phyloP scores from a whole-genome alignment of 176 grass and related monocot genomes.

The Neostapfia colusana region DNA sequence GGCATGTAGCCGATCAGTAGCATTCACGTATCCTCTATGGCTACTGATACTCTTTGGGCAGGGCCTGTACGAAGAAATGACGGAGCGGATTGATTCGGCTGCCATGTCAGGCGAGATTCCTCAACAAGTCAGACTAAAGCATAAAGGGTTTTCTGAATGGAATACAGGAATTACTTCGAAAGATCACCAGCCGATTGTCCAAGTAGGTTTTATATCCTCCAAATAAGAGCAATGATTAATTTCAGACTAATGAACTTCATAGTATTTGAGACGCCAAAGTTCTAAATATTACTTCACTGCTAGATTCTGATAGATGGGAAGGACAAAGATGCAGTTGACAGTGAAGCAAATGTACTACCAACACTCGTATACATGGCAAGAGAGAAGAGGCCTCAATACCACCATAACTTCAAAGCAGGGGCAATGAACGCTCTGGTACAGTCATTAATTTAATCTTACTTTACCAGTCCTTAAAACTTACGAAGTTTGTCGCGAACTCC shows the following conservation, averaged over 20 bases:
- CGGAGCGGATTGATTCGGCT: constrained; percentile 40
- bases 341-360: constrained; percentile 47
- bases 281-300: constrained; percentile 7
- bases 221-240: neutral
- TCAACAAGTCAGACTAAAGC: constrained; percentile 46
- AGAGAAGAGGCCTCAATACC: constrained; percentile 70
- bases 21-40: neutral
- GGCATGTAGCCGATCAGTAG: neutral
- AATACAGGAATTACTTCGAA: constrained; percentile 29
- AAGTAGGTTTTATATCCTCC: constrained; percentile 38
- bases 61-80: constrained; percentile 66
- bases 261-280: neutral
- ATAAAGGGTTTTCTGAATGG: constrained; percentile 77
- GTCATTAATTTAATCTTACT: neutral
- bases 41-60: constrained; percentile 27
- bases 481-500: neutral
- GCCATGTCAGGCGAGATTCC: constrained; percentile 47
- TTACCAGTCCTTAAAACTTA: neutral
- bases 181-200: constrained; percentile 72
- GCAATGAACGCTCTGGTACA: constrained; percentile 78
- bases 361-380: constrained; percentile 87
- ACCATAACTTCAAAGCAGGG: constrained; percentile 90
- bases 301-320: constrained; percentile 74
- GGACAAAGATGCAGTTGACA: constrained; percentile 35
- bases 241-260: neutral